These are phyloP conservation scores for Rhexocercosporidium sp. DNA, from an alignment of 2,329 filamentous ascomycete genomes.

Conservation along the genomic window DNA sequence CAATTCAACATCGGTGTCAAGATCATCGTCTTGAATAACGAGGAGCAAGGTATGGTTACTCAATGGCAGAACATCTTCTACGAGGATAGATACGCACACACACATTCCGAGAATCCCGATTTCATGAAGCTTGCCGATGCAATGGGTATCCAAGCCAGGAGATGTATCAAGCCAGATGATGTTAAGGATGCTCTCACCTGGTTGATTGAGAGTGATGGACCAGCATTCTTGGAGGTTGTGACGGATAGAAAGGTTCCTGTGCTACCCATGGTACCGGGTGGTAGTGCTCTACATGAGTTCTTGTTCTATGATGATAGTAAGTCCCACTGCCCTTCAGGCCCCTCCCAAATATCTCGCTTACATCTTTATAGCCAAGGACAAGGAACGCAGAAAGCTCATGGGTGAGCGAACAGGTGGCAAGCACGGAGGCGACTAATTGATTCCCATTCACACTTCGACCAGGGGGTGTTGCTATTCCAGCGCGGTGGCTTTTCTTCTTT, in stretches of 20 bases:
- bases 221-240: slow-evolving; percentile 88
- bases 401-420: slow-evolving; percentile 58
- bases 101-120: slow-evolving; percentile 93
- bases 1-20: slow-evolving; percentile 98
- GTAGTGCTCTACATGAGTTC: slow-evolving; percentile 89
- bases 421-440: slow-evolving; percentile 30
- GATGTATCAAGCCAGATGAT: slow-evolving; percentile 76
- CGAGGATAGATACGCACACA: slow-evolving; percentile 90
- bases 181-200: slow-evolving; percentile 80
- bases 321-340: slow-evolving; percentile 40
- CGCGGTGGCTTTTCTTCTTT: background rate
- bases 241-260: slow-evolving; percentile 93
- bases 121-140: slow-evolving; percentile 92
- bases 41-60: slow-evolving; percentile 98
- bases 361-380: slow-evolving; percentile 64
- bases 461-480: slow-evolving; percentile 4
- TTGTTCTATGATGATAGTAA: slow-evolving; percentile 82
- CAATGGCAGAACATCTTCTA: slow-evolving; percentile 99
- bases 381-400: slow-evolving; percentile 70
- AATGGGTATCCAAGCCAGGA: slow-evolving; percentile 82
- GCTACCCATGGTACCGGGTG: slow-evolving; percentile 95
- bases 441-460: background rate
- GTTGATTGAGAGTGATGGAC: slow-evolving; percentile 89
- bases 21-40: slow-evolving; percentile 93
- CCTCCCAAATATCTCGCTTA: slow-evolving; percentile 44